These are phyloP conservation scores for Exobasidium rhododendri DNA, from an alignment of 1,284 basidiomycete genomes.

Conservation along the genomic window DNA sequence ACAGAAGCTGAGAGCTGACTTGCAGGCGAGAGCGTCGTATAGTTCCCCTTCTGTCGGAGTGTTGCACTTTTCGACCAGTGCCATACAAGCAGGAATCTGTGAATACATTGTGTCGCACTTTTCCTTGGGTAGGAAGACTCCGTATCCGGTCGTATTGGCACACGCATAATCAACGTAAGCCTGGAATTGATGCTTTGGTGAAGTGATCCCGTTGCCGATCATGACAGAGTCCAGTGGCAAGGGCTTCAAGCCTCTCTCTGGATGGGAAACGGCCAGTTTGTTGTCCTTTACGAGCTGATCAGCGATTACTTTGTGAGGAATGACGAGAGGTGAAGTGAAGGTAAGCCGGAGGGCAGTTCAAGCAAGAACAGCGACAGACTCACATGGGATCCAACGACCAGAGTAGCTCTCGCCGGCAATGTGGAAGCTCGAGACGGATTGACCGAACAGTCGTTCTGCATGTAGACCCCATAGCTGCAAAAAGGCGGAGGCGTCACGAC, in stretches of 20 bases:
- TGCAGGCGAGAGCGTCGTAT: constrained; percentile 40
- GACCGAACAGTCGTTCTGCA: constrained; percentile 28
- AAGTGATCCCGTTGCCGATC: constrained; percentile 54
- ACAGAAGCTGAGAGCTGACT: constrained; percentile 40
- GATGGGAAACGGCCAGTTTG: constrained; percentile 32
- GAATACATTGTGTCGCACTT: constrained; percentile 39
- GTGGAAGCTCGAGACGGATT: constrained; percentile 21
- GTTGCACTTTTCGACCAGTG: constrained; percentile 48
- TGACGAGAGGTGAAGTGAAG: no score
- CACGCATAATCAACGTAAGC: constrained; percentile 51
- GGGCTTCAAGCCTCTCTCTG: constrained; percentile 39
- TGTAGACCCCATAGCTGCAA: constrained; percentile 49
- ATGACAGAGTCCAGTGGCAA: constrained; percentile 42
- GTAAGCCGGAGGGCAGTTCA: no score
- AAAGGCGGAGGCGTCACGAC: constrained; percentile 48
- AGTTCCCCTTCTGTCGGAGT: constrained; percentile 12
- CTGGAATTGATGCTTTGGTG: constrained; percentile 43
- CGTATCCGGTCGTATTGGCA: constrained; percentile 34
- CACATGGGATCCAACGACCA: constrained; percentile 47
- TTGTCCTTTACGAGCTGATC: constrained; percentile 48
- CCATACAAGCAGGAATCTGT: constrained; percentile 34
- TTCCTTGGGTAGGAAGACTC: constrained; percentile 30
- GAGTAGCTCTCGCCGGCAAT: constrained; percentile 49
- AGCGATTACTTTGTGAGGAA: no score
- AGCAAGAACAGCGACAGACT: no score